These are phyloP conservation scores for Fusarium ramigenum DNA, from an alignment of 2,329 filamentous ascomycete species.

Conservation along the genomic window DNA sequence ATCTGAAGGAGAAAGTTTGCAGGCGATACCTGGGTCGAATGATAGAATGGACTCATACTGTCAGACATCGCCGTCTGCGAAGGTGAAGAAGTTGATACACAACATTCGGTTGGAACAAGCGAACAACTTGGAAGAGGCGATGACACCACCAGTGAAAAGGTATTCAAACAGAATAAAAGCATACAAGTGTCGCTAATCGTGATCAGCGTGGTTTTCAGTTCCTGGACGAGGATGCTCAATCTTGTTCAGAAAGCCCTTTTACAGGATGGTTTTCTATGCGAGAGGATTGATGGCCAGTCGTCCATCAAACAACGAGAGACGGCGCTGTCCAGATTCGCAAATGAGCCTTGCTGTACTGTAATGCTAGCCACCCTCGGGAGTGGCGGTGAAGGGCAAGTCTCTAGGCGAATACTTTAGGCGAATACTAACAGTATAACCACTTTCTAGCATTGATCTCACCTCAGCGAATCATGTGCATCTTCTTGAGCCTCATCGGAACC, in stretches of 20 bases:
- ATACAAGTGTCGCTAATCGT: fast-evolving
- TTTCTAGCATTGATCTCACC: neutral
- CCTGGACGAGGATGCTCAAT: slow-evolving; percentile 40
- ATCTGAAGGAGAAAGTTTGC: fast-evolving
- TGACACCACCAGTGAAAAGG: fast-evolving
- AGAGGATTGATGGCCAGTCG: slow-evolving; percentile 43
- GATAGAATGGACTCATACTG: fast-evolving
- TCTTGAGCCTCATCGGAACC: neutral
- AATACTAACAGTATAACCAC: neutral
- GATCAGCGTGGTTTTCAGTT: slow-evolving; percentile 10
- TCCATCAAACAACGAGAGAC: slow-evolving; percentile 7
- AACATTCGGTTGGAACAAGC: neutral
- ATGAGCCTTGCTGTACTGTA: slow-evolving; percentile 28
- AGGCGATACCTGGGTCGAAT: neutral
- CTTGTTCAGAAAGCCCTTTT: slow-evolving; percentile 33
- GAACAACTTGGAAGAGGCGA: fast-evolving
- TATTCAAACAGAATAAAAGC: fast-evolving
- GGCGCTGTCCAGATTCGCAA: slow-evolving; percentile 22
- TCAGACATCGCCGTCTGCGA: fast-evolving
- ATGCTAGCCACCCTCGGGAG: slow-evolving; percentile 48
- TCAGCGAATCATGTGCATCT: neutral
- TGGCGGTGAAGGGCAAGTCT: slow-evolving; percentile 44
- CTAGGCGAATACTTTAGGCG: fast-evolving
- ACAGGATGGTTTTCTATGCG: slow-evolving; percentile 6
- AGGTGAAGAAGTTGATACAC: neutral